Evolutionary conservation across 352 stramenopile species (phyloP), one percentile per base, ranked within the genome.

Genomic region (Pythium dissotocum): DNA sequence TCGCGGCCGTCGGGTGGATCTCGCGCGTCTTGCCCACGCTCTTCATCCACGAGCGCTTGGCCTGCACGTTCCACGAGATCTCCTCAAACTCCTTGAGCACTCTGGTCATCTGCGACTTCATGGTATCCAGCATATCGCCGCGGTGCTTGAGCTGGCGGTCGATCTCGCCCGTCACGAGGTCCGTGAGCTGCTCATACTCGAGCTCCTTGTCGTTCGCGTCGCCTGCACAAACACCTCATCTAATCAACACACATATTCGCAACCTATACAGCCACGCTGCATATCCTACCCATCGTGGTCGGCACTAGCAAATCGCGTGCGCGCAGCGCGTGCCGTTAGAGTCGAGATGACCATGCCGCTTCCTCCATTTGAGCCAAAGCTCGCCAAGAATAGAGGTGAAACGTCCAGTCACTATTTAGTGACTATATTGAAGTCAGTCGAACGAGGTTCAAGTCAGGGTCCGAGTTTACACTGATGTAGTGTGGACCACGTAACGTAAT

Each of bases 11-110:
- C 6, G 73, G 73, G 12, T 58, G 44, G 32, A 80, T 72, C 54
- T 81, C 72, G 33, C 66, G 58, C 8, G 75, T 73, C 56, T 84
- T 90, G 33, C 54, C 63, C 24, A 90, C 63, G 54, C 79, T 86
- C 46, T 87, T 88, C 66, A 83, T 88, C 84, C 84, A 92, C 42
- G 84, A 86, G 16, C 79, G 81, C 67, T 90, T 87, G 48, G 82
- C 76, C 49, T 77, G 75, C 26, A 83, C 64, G 35, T 76, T 85
- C 62, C 58, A 76, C 40, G 80, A 75, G 53, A 90, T 69, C 64
- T 90, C 80, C 59, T 92, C 84, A 54, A 92, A 88, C 70, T 92
- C 84, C 9, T 75, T 72, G 42, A 92, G 71, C 49, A 92, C 77
- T 52, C 80, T 83, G 21, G 75, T 73, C 82, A 92, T 90, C 66